These are phyloP conservation scores for Boletus vinaceobasis DNA, from an alignment of 768 basidiomycete genomes.

Conservation along the genomic window DNA sequence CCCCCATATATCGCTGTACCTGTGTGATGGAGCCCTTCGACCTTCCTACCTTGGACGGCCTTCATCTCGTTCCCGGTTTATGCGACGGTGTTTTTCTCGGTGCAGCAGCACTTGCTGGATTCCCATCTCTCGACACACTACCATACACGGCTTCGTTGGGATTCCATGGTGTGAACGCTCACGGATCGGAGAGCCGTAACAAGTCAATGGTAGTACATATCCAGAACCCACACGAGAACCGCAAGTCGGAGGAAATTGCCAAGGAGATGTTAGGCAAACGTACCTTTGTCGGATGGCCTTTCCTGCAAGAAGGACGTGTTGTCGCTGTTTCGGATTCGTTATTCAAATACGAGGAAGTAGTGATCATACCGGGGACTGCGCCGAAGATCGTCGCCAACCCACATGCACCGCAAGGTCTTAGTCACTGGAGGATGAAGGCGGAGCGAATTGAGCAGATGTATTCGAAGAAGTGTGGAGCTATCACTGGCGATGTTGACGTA, in stretches of 20 bases:
- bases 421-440: slow-evolving; percentile 75
- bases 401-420: slow-evolving; percentile 64
- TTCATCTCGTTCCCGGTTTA: slow-evolving; percentile 83
- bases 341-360: slow-evolving; percentile 80
- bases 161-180: slow-evolving; percentile 89
- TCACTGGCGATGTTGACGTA: slow-evolving; percentile 78
- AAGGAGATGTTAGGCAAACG: slow-evolving; percentile 70
- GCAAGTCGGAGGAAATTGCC: slow-evolving; percentile 72
- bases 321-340: slow-evolving; percentile 81
- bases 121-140: slow-evolving; percentile 91
- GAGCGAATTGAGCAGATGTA: slow-evolving; percentile 80
- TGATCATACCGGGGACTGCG: slow-evolving; percentile 47
- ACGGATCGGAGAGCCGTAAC: slow-evolving; percentile 85
- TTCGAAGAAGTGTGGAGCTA: slow-evolving; percentile 85
- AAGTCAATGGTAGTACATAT: slow-evolving; percentile 92
- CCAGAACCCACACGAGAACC: slow-evolving; percentile 65
- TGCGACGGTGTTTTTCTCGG: slow-evolving; percentile 88
- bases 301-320: slow-evolving; percentile 88
- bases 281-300: slow-evolving; percentile 88
- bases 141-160: slow-evolving; percentile 74
- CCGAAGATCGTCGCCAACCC: slow-evolving; percentile 66
- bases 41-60: slow-evolving; percentile 79
- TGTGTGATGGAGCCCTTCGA: slow-evolving; percentile 82
- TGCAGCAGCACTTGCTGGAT: slow-evolving; percentile 84
- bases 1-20: slow-evolving; percentile 73